Conservation (phyloP, 805 yeast genomes). For the Starmerella sirachaensis region DNA sequence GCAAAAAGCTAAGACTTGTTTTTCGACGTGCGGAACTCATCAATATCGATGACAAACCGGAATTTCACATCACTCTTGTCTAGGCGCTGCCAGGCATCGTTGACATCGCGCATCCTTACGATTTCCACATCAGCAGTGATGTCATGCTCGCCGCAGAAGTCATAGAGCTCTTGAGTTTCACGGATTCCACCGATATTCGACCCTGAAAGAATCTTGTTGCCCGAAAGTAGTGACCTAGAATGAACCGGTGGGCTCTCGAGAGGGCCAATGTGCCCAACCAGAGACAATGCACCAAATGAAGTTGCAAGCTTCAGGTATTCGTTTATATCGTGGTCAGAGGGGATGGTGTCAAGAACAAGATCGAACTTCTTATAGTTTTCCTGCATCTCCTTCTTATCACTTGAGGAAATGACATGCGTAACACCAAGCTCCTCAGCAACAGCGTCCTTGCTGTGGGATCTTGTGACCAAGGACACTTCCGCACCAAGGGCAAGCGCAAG, state of each 20-base stretch:
- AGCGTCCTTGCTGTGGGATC: conserved; percentile 38
- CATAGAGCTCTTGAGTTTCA: conserved; percentile 56
- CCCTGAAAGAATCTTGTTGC: conserved; percentile 29
- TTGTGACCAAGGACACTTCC: conserved; percentile 47
- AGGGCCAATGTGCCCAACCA: conserved; percentile 52
- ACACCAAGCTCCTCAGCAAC: conserved; percentile 48
- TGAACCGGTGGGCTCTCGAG: conserved; percentile 31
- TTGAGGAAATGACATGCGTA: conserved; percentile 41
- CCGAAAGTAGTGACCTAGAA: conserved; percentile 37
- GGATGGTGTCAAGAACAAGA: conserved; percentile 42
- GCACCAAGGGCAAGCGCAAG: conserved; percentile 54
- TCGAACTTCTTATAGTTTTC: conserved; percentile 33
- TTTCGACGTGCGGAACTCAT: too few species aligned
- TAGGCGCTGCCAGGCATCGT: conserved; percentile 18
- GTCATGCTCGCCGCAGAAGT: conserved; percentile 47
- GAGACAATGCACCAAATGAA: conserved; percentile 46
- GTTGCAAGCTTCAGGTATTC: conserved; percentile 40
- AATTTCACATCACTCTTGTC: conserved; percentile 17
- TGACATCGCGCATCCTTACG: conserved; percentile 34
- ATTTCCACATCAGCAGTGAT: conserved; percentile 55
- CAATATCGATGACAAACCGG: conserved; percentile 21
- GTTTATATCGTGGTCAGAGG: conserved; percentile 39
- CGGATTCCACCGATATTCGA: conserved; percentile 51
- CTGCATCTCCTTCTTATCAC: conserved; percentile 31
- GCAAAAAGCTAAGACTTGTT: too few species aligned